Evolutionary conservation across 225 moss, liverwort and hornwort species (phyloP).

Genomic region (Polytrichum commune): DNA sequence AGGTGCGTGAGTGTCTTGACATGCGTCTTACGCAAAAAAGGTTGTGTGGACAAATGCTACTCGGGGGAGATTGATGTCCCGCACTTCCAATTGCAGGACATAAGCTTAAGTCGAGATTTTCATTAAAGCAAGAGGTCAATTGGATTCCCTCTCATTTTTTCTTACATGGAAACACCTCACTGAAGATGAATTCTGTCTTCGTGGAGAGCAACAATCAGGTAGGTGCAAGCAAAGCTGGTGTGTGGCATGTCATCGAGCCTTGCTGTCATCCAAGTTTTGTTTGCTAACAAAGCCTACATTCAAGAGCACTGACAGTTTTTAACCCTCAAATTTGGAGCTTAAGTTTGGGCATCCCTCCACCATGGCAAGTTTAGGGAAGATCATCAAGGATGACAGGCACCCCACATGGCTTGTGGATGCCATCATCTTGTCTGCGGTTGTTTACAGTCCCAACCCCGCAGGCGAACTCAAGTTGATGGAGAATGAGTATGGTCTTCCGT

Average conservation of each 20-base stretch:
- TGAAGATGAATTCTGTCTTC: conserved; percentile 1
- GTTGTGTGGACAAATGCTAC: too few relatives aligned
- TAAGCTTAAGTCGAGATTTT: too few relatives aligned
- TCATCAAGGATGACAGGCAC: conserved; percentile 86
- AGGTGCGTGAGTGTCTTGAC: too few relatives aligned
- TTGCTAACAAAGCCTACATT: neutral
- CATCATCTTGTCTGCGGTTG: conserved; percentile 85
- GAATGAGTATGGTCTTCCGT: conserved; percentile 70
- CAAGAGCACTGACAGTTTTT: neutral
- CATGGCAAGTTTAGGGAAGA: conserved; percentile 90
- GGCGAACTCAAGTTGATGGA: conserved; percentile 85
- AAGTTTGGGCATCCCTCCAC: neutral
- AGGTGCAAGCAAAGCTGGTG: neutral
- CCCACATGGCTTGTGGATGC: conserved; percentile 91
- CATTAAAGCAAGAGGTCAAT: too few relatives aligned
- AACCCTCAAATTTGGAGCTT: neutral
- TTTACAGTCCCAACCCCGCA: conserved; percentile 65
- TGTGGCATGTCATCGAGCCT: conserved; percentile 3
- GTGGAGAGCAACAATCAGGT: neutral
- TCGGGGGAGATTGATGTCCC: too few relatives aligned
- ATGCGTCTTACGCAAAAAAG: too few relatives aligned
- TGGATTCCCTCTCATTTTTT: neutral
- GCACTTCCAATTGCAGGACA: too few relatives aligned
- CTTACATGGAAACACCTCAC: neutral
- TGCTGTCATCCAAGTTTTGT: neutral